phyloP scores from a whole-genome alignment of 257 asterid genomes.

The Perilla frutescens region DNA sequence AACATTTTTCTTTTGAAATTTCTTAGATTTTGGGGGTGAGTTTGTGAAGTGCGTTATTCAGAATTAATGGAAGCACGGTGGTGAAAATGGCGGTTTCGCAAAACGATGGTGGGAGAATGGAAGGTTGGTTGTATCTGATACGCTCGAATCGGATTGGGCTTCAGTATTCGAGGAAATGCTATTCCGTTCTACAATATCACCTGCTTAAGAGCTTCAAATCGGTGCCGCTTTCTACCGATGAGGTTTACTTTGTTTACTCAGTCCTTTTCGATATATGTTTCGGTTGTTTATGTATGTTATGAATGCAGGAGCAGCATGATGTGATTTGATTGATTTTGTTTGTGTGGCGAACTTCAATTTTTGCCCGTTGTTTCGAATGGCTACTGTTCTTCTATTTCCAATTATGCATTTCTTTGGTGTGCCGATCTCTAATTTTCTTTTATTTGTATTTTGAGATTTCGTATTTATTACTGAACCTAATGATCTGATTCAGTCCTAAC shows the following conservation, averaged over 20 bases:
- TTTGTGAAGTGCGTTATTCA: slow-evolving; percentile 7
- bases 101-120: slow-evolving; percentile 74
- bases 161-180: slow-evolving; percentile 88
- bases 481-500: too few relatives aligned
- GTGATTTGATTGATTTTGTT: too few relatives aligned
- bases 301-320: too few relatives aligned
- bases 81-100: slow-evolving; percentile 54
- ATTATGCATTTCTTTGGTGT: too few relatives aligned
- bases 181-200: slow-evolving; percentile 88
- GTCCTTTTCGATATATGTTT: too few relatives aligned
- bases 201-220: slow-evolving; percentile 86
- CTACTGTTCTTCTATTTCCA: not conserved
- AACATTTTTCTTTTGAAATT: not conserved
- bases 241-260: too few relatives aligned
- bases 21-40: too few relatives aligned
- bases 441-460: too few relatives aligned
- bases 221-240: slow-evolving; percentile 59
- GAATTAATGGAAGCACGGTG: slow-evolving; percentile 8
- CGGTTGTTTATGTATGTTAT: too few relatives aligned
- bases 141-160: slow-evolving; percentile 90
- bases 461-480: too few relatives aligned
- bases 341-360: slow-evolving; percentile 24
- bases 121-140: too few relatives aligned
- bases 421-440: too few relatives aligned
- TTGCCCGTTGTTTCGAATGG: slow-evolving; percentile 4